phyloP scores from a whole-genome alignment of 164 flowering plant genomes.

The Houttuynia cordata region DNA sequence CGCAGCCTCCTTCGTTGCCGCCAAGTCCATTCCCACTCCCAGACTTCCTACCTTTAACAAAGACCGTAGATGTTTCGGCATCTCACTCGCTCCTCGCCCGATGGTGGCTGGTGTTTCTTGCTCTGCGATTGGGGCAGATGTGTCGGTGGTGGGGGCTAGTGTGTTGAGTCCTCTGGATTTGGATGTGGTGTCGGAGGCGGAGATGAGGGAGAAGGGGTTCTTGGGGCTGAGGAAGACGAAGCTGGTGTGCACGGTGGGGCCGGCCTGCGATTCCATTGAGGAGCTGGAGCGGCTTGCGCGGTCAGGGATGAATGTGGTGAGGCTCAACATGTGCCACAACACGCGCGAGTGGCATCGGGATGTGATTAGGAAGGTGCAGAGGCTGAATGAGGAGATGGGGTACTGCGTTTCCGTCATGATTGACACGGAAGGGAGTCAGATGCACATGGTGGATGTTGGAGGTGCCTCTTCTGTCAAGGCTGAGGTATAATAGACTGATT shows the following conservation, averaged over 20 bases:
- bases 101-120: too few relatives aligned
- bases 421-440: slow-evolving; percentile 75
- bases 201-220: slow-evolving; percentile 62
- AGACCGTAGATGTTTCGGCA: too few relatives aligned
- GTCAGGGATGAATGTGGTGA: slow-evolving; percentile 78
- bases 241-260: slow-evolving; percentile 79
- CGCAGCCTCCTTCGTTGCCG: too few relatives aligned
- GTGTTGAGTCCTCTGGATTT: slow-evolving; percentile 17
- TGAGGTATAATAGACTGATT: slow-evolving; percentile 20
- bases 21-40: too few relatives aligned
- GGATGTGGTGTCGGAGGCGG: slow-evolving; percentile 52
- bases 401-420: slow-evolving; percentile 72
- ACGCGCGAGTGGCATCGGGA: slow-evolving; percentile 64
- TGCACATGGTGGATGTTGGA: slow-evolving; percentile 66
- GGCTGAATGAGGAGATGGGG: slow-evolving; percentile 63
- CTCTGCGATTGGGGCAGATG: too few relatives aligned
- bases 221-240: slow-evolving; percentile 82
- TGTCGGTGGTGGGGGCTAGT: slow-evolving; percentile 2
- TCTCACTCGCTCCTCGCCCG: too few relatives aligned
- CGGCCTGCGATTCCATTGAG: slow-evolving; percentile 49
- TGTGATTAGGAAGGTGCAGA: slow-evolving; percentile 60
- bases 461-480: slow-evolving; percentile 49
- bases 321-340: slow-evolving; percentile 79
- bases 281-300: slow-evolving; percentile 49
- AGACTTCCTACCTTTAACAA: too few relatives aligned